phyloP scores from a whole-genome alignment of 495 filamentous ascomycete species.

The Apodospora peruviana region DNA sequence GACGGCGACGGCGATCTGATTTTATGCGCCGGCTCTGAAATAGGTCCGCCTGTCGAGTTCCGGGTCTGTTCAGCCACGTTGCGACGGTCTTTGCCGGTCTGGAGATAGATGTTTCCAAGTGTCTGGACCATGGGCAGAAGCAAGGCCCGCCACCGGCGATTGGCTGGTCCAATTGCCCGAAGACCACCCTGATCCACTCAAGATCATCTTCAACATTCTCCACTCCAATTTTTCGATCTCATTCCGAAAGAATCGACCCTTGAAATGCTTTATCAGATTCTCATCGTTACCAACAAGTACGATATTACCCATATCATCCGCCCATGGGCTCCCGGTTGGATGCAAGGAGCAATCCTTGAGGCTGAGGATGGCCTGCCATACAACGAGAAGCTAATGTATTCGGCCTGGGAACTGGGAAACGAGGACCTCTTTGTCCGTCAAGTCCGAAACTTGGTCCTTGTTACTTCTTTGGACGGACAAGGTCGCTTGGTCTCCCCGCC shows the following conservation, averaged over 20 bases:
- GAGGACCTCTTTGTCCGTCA: neutral
- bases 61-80: too few species aligned
- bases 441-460: neutral
- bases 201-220: neutral
- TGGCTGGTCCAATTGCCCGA: neutral
- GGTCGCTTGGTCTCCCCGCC: neutral
- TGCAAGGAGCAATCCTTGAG: neutral
- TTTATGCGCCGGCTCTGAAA: too few species aligned
- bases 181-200: neutral
- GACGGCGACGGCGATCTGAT: too few species aligned
- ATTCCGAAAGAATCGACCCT: neutral
- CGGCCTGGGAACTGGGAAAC: neutral
- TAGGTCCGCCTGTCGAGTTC: too few species aligned
- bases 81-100: too few species aligned
- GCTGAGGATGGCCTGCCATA: neutral
- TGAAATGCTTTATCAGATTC: neutral
- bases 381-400: neutral
- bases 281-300: neutral
- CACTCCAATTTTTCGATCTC: neutral
- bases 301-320: neutral
- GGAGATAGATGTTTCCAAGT: too few species aligned
- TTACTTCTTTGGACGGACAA: neutral
- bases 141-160: neutral
- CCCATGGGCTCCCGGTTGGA: neutral
- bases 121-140: too few species aligned